Conservation (phyloP, 1,139 yeast species). For the Sugiyamaella japonica region DNA sequence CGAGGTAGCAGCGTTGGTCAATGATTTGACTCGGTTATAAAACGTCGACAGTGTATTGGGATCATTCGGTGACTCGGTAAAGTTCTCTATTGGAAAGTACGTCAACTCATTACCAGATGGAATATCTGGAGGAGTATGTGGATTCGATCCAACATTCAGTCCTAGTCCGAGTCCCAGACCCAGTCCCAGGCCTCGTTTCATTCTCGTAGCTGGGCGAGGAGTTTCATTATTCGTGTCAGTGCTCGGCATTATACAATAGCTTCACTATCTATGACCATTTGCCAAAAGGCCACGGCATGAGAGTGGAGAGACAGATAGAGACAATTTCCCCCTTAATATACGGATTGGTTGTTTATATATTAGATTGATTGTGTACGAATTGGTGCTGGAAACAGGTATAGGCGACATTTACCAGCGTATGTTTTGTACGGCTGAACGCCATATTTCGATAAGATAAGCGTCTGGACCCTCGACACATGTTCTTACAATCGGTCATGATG, state of each 20-base stretch:
- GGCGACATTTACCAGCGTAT: not conserved
- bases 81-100: slow-evolving; percentile 34
- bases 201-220: not conserved
- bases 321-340: no score
- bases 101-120: slow-evolving; percentile 24
- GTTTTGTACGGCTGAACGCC: not conserved
- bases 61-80: slow-evolving; percentile 30
- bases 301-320: no score
- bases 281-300: no score
- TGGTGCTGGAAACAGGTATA: not conserved
- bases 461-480: no score
- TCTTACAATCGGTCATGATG: not conserved
- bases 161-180: not conserved
- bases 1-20: slow-evolving; percentile 34
- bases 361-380: no score
- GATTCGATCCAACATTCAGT: not conserved
- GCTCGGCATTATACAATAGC: not conserved
- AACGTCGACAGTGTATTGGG: slow-evolving; percentile 30
- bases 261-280: no score
- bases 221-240: not conserved
- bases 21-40: slow-evolving; percentile 31
- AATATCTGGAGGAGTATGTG: slow-evolving; percentile 8
- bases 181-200: not conserved
- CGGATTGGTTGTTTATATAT: no score
- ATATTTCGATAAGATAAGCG: not conserved